Base-by-base conservation (phyloP, 2,329 filamentous ascomycete genomes). In the Didymella sp. region DNA sequence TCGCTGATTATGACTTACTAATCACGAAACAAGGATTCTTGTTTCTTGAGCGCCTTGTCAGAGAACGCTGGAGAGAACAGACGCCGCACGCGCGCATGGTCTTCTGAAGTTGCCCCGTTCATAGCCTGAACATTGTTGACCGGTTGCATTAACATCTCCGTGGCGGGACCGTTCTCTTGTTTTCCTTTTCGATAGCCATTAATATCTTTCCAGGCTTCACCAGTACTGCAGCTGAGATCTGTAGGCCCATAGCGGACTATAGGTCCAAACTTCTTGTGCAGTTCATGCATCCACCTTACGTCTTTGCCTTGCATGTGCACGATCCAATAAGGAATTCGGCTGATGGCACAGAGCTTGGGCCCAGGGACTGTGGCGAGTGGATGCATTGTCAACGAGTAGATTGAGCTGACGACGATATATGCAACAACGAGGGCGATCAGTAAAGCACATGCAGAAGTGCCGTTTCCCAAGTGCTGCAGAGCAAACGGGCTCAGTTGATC, bases 11-110 rank as follows among this genome's bases (percentile, higher is more conserved):
- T 17, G n/a, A 35, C 59, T 40, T 75, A 70, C 19, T 79, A 77
- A 2, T 51, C 51, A 33, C 71, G 59, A 53, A 81, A 59, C 59
- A 75, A 60, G 4, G 63, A 54, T 56, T 76, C 71, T 56, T 78
- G 75, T 27, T 67, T 60, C 25, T 68, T 68, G 31, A 78, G 48
- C 0, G 73, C 73, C 46, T 68, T 66, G 30, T 75, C 66, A 1
- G 71, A 74, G 61, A 77, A 77, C 8, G 73, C 71, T 44, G 74
- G 64, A 3, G 35, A 77, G 61, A 28, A 74, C 27, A 51, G 38
- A 6, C 64, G 56, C 1, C 62, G 56, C 35, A 60, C 56, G n/a
- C 62, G 59, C 1, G 59, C 37, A 52, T 67, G 62, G 21, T 51
- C 38, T 7, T 35, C 40, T 13, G 11, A 19, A 15, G 21, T 44